phyloP scores from a whole-genome alignment of 1,284 basidiomycete species.

The Omphalotus olearius region DNA sequence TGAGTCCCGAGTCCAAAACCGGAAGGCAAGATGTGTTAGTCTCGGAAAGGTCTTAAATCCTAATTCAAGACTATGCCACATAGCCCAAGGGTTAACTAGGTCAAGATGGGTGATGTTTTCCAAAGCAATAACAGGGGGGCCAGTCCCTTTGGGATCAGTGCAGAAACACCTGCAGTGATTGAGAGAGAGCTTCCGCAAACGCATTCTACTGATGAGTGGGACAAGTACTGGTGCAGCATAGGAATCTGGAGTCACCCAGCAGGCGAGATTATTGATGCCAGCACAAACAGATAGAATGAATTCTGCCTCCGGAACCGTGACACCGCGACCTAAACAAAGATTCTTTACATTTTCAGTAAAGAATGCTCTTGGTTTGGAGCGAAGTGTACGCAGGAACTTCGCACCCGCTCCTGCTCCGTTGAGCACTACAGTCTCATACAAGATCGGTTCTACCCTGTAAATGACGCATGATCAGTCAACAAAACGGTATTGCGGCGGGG shows the following conservation, averaged over 20 bases:
- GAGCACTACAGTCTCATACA: conserved; percentile 27
- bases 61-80: too few relatives aligned
- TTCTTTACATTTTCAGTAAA: conserved; percentile 25
- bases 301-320: conserved; percentile 18
- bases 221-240: too few relatives aligned
- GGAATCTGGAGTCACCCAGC: conserved; percentile 17
- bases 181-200: too few relatives aligned
- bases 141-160: too few relatives aligned
- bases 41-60: too few relatives aligned
- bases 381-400: conserved; percentile 24
- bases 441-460: conserved; percentile 25
- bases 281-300: conserved; percentile 23
- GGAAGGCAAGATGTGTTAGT: too few relatives aligned
- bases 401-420: conserved; percentile 12
- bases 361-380: conserved; percentile 22
- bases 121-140: too few relatives aligned
- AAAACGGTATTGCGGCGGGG: conserved; percentile 18
- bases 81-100: too few relatives aligned
- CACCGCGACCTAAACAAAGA: conserved; percentile 21
- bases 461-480: not conserved
- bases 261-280: conserved; percentile 19
- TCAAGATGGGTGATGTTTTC: too few relatives aligned
- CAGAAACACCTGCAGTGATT: too few relatives aligned
- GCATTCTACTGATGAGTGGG: too few relatives aligned
- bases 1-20: too few relatives aligned